phyloP scores from a whole-genome alignment of 345 rosid species.

The Stellera chamaejasme region DNA sequence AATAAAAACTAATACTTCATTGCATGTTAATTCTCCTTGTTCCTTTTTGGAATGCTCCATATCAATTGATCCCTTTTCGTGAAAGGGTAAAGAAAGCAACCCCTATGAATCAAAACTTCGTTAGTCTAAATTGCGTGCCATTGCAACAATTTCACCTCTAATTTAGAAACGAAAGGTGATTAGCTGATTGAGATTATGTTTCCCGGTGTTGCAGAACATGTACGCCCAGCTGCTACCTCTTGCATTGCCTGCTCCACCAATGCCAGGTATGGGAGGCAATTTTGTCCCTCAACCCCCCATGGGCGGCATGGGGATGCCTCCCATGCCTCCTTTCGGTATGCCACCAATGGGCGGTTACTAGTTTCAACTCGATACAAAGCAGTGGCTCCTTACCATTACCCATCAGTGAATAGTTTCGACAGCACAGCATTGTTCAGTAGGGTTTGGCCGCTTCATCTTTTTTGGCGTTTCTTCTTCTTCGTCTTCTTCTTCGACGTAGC shows the following conservation, averaged over 20 bases:
- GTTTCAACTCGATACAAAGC: slow-evolving; percentile 11
- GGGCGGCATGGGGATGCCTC: slow-evolving; percentile 69
- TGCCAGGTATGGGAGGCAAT: slow-evolving; percentile 54
- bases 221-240: slow-evolving; percentile 68
- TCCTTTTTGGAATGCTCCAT: too few species aligned
- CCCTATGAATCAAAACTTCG: background rate
- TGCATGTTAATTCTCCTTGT: background rate
- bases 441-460: slow-evolving; percentile 14
- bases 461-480: slow-evolving; percentile 10
- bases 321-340: slow-evolving; percentile 69
- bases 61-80: too few species aligned
- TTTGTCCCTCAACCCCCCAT: slow-evolving; percentile 33
- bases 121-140: background rate
- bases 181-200: background rate
- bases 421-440: slow-evolving; percentile 15
- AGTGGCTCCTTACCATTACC: slow-evolving; percentile 8
- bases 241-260: slow-evolving; percentile 67
- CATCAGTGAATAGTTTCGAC: slow-evolving; percentile 8
- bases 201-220: slow-evolving; percentile 41
- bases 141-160: background rate
- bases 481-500: slow-evolving; percentile 11
- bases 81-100: too few species aligned
- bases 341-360: slow-evolving; percentile 58
- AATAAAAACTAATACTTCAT: too few species aligned
- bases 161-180: background rate